Evolutionary conservation across 148 eudicot species (phyloP).

Genomic region (Pharnaceum exiguum): DNA sequence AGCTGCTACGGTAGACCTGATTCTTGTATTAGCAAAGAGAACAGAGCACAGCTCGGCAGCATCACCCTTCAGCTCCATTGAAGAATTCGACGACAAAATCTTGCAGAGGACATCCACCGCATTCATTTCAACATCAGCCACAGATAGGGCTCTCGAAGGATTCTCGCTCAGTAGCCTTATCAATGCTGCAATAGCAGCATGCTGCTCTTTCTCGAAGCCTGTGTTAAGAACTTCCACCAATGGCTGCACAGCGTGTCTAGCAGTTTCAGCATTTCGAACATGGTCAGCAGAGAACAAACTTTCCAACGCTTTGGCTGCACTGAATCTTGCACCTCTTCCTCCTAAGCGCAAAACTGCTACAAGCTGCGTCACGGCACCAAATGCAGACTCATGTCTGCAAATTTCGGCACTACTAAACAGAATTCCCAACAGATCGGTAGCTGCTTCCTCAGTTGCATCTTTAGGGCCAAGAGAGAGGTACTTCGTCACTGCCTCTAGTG

Average conservation of each 20-base stretch:
- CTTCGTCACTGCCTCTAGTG: constrained; percentile 89
- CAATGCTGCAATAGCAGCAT: constrained; percentile 95
- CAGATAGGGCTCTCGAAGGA: constrained; percentile 84
- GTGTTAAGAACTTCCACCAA: constrained; percentile 84
- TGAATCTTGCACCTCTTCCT: constrained; percentile 95
- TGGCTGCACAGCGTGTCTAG: constrained; percentile 96
- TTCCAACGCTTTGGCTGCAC: constrained; percentile 96
- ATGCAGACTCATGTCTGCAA: constrained; percentile 91
- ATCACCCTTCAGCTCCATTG: constrained; percentile 90
- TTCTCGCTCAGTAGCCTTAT: constrained; percentile 79
- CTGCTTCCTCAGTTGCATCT: constrained; percentile 96
- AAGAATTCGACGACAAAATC: constrained; percentile 74
- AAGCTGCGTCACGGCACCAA: constrained; percentile 87
- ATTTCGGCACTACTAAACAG: constrained; percentile 79
- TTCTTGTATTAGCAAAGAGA: constrained; percentile 81
- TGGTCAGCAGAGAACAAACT: constrained; percentile 91
- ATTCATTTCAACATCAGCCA: constrained; percentile 86
- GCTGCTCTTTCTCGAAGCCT: constrained; percentile 92
- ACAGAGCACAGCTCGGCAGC: constrained; percentile 90
- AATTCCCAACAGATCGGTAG: constrained; percentile 81
- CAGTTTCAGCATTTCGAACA: constrained; percentile 82
- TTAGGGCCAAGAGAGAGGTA: constrained; percentile 93
- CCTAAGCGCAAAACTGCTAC: constrained; percentile 94
- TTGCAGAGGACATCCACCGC: constrained; percentile 94
- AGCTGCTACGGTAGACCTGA: constrained; percentile 84